Evolutionary conservation across 176 grass and related monocot species (phyloP).

Genomic region (Urochloa ruziziensis): DNA sequence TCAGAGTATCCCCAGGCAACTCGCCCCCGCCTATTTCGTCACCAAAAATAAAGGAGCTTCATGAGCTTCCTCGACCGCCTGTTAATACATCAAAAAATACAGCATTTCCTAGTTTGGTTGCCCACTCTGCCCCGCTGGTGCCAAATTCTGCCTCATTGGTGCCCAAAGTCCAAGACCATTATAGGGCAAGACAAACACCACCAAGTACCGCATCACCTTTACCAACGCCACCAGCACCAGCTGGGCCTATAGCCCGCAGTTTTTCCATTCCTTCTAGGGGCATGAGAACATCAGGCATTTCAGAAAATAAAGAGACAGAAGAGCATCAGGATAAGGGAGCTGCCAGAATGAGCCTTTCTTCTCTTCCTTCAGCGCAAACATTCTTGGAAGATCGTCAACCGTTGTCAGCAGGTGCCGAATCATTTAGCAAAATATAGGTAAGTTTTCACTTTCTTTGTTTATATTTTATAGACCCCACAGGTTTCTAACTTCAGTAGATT

Average conservation of each 20-base stretch:
- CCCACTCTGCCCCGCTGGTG: conserved; percentile 80
- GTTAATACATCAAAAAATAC: conserved; percentile 41
- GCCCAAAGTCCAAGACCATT: conserved; percentile 48
- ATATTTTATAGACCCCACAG: not conserved
- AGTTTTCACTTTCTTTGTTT: conserved; percentile 18
- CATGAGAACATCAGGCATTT: conserved; percentile 44
- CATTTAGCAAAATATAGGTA: conserved; percentile 48
- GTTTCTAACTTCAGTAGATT: not conserved
- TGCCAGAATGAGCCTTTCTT: conserved; percentile 52
- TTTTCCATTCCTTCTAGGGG: conserved; percentile 93
- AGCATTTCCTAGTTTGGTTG: conserved; percentile 54
- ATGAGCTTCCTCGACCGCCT: conserved; percentile 88
- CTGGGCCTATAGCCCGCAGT: conserved; percentile 77
- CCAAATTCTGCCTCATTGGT: conserved; percentile 73
- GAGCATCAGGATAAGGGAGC: conserved; percentile 45
- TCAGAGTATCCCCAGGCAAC: conserved; percentile 47
- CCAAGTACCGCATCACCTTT: conserved; percentile 79
- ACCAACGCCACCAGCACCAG: conserved; percentile 55
- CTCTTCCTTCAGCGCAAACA: conserved; percentile 59
- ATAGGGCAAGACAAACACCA: conserved; percentile 41
- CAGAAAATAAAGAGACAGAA: conserved; percentile 53
- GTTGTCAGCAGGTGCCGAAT: conserved; percentile 41
- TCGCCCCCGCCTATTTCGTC: conserved; percentile 58
- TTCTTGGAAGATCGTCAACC: conserved; percentile 43
- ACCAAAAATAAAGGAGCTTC: conserved; percentile 89